phyloP scores from a whole-genome alignment of 768 basidiomycete species.

The Hygrophorus pudorinus region DNA sequence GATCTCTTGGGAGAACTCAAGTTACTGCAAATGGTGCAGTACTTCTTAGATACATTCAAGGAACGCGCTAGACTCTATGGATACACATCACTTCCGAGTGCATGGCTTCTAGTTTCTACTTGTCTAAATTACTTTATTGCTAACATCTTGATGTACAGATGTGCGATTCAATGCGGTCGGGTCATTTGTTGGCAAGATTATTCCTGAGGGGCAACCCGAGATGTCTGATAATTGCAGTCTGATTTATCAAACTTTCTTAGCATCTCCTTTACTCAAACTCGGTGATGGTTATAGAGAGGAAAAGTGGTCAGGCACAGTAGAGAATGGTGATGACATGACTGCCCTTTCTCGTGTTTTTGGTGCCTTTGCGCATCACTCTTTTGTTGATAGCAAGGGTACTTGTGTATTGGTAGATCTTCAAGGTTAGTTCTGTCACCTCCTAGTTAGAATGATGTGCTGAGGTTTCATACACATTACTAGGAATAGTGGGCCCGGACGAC shows the following conservation, averaged over 20 bases:
- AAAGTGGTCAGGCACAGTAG: slow-evolving; percentile 12
- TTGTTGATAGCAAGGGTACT: slow-evolving; percentile 8
- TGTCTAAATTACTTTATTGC: too few species aligned
- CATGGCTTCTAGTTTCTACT: too few species aligned
- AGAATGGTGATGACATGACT: slow-evolving; percentile 10
- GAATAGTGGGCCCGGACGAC: background rate
- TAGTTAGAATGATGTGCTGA: too few species aligned
- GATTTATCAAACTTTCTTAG: slow-evolving; percentile 1
- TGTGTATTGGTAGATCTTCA: slow-evolving; percentile 14
- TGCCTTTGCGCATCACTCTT: slow-evolving; percentile 16
- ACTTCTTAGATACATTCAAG: slow-evolving; percentile 4
- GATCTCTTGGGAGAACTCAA: background rate
- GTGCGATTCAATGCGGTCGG: background rate
- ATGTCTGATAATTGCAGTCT: background rate
- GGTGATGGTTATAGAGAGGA: background rate
- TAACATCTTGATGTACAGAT: too few species aligned
- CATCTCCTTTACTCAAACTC: background rate
- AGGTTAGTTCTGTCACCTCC: slow-evolving; percentile 3
- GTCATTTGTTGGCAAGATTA: background rate
- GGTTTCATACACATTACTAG: background rate
- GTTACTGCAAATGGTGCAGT: background rate
- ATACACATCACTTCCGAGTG: too few species aligned
- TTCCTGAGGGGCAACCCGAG: too few species aligned
- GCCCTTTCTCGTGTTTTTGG: slow-evolving; percentile 11
- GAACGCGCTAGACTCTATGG: background rate